Evolutionary conservation across 306 rosid genomes (phyloP).

Genomic region (Casuarina cunninghamiana): DNA sequence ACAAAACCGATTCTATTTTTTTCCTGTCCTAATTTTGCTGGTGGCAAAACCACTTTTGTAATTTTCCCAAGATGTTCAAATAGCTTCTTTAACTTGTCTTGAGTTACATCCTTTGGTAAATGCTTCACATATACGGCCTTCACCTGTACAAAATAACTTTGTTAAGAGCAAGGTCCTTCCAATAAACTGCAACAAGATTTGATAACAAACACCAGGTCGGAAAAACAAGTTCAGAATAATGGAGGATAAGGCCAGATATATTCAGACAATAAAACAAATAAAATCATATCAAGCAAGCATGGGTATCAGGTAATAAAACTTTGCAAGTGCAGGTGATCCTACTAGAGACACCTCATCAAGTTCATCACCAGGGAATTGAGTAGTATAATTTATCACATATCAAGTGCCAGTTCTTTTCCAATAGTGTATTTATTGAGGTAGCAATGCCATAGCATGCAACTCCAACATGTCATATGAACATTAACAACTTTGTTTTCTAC

Average conservation of each 20-base stretch:
- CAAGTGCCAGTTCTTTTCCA: neutral
- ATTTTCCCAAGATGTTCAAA: conserved; percentile 96
- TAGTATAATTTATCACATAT: neutral
- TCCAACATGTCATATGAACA: neutral
- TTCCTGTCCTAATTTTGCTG: conserved; percentile 85
- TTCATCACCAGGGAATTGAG: conserved; percentile 1
- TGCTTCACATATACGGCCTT: conserved; percentile 93
- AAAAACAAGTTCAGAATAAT: neutral
- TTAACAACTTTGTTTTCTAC: neutral
- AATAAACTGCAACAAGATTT: neutral
- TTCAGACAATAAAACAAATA: neutral
- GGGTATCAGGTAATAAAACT: neutral
- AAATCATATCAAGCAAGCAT: neutral
- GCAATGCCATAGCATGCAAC: neutral
- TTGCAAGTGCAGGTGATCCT: neutral
- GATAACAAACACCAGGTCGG: neutral
- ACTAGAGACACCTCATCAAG: neutral
- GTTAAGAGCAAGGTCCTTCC: conserved; percentile 22
- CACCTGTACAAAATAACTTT: conserved; percentile 52
- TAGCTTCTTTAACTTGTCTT: conserved; percentile 80
- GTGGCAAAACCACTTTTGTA: conserved; percentile 94
- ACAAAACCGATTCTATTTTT: conserved; percentile 91
- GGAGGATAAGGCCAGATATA: neutral
- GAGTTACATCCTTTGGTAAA: conserved; percentile 85
- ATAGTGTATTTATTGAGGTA: neutral